A percentile compares a stretch with the other conserved stretches of the same genome.
Conservation (phyloP, 2,329 filamentous ascomycete genomes). For the Colletotrichum musicola region DNA sequence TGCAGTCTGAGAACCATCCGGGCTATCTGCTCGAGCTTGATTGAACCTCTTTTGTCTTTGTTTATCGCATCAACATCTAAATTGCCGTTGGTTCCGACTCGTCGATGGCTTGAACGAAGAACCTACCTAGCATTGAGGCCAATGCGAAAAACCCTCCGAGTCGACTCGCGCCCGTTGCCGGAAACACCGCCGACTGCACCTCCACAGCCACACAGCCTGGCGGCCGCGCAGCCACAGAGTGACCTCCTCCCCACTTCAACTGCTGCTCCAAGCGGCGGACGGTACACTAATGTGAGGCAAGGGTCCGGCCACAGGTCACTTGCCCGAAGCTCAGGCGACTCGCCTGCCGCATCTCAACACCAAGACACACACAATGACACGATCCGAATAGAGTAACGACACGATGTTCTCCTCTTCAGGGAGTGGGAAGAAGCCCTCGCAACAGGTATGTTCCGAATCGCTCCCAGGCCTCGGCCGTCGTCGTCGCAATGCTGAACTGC, state of each 20-base stretch:
- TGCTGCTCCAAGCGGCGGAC: constrained; percentile 37
- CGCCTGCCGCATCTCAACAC: constrained; percentile 36
- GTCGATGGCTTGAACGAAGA: constrained; percentile 1
- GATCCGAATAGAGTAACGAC: constrained; percentile 42
- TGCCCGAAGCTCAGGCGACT: constrained; percentile 37
- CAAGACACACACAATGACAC: constrained; percentile 37
- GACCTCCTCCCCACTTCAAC: constrained; percentile 36
- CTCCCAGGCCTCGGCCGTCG: constrained; percentile 11
- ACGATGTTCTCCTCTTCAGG: constrained; percentile 75
- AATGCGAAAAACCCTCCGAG: background rate
- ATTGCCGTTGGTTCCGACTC: background rate
- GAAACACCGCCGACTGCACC: constrained; percentile 11
- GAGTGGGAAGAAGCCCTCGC: constrained; percentile 76
- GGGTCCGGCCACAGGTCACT: constrained; percentile 39
- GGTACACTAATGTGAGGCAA: constrained; percentile 38
- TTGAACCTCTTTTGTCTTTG: background rate
- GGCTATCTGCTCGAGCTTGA: background rate
- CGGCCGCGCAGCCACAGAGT: constrained; percentile 32
- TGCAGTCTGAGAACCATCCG: background rate
- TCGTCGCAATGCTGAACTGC: constrained; percentile 44
- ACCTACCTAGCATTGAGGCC: background rate
- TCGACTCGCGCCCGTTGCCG: background rate
- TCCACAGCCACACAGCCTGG: constrained; percentile 3
- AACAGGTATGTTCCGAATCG: constrained; percentile 70
- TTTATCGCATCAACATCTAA: background rate